Conservation (phyloP, 495 filamentous ascomycete species). For the Neurospora sp. region DNA sequence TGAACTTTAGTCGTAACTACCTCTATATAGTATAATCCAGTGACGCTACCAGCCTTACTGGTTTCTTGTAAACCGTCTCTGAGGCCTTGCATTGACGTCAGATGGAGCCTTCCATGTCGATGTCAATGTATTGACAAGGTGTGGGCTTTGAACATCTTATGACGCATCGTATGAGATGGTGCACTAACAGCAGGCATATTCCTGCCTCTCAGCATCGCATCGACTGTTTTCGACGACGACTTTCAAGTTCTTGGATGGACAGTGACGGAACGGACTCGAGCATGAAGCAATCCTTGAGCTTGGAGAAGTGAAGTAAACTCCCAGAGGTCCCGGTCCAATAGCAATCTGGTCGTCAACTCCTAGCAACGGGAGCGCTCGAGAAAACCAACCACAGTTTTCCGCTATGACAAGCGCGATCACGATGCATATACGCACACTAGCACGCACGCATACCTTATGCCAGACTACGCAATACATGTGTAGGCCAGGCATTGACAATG, state of each 20-base stretch:
- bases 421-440: not conserved
- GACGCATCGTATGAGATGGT: not conserved
- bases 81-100: not conserved
- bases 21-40: not conserved
- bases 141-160: not conserved
- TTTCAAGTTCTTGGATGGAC: not conserved
- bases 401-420: not conserved
- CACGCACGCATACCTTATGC: not conserved
- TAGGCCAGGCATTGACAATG: not conserved
- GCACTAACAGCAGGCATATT: not conserved
- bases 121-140: not conserved
- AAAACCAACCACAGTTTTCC: not conserved
- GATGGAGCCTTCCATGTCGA: not conserved
- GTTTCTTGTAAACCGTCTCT: not conserved
- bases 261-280: not conserved
- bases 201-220: not conserved
- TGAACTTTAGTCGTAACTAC: not conserved
- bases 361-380: not conserved
- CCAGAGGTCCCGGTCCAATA: not conserved
- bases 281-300: not conserved
- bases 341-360: not conserved
- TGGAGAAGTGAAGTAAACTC: not conserved
- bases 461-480: not conserved
- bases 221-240: not conserved
- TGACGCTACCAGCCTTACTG: not conserved